Base-by-base conservation (phyloP, 78 protist genomes). In the Dictyostelium purpureum region DNA sequence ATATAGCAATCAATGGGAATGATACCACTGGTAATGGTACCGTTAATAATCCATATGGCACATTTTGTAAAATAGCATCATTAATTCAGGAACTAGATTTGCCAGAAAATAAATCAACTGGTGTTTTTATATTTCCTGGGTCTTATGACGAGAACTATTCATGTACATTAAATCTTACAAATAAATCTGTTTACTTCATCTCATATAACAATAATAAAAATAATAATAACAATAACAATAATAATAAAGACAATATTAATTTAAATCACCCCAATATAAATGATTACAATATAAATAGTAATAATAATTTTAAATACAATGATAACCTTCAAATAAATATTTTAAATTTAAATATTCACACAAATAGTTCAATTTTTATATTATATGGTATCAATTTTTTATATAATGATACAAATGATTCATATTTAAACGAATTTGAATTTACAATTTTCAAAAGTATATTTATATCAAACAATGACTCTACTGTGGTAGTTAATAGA, bases 11-110 rank as follows among this genome's bases (percentile, higher is more conserved):
- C 21, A 33, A 63, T 63, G 71, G 71, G 18, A 63, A 63, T 18
- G 71, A 63, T 63, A 63, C 71, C 11, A 28, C 2, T 61, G 71
- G 71, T 63, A 35, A 63, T 33, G 71, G 71, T 12, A 14, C 71
- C 12, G 33, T 33, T 33, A 63, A 33, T 33, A 2, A 12, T 33
- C 71, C 71, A 63, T 63, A 28, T 33, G 12, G 16, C 33, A 63
- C 28, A 33, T 33, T 63, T 12, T 63, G 71, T 63, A 63, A 63
- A 63, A 63, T 63, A 33, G 12, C n/a, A n/a, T n/a, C n/a, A n/a
- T n/a, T n/a, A n/a, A n/a, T n/a, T n/a, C n/a, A n/a, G n/a, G n/a
- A n/a, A n/a, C n/a, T 57, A 1, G 28, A 57, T 24, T 9, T n/a
- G 10, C n/a, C 26, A 57, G 3, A 24, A n/a, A 1, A 18, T 26